A percentile compares a stretch with the other conserved stretches of the same genome.
These are phyloP conservation scores for Gossypium turneri DNA, from an alignment of 345 rosid species.

Conservation along the genomic window DNA sequence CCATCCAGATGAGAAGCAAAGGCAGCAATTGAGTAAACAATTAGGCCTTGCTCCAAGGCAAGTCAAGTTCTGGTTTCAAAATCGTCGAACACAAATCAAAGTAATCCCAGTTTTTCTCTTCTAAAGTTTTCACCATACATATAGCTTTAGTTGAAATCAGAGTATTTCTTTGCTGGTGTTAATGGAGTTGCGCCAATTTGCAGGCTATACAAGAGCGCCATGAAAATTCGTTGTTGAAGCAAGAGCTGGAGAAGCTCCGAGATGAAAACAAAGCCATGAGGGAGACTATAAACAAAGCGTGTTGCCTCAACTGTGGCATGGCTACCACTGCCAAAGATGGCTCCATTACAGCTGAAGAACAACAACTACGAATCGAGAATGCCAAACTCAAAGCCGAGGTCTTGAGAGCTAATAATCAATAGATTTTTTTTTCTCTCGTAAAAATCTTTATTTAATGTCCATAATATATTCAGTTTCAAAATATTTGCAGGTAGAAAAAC, in stretches of 20 bases:
- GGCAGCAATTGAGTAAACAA: conserved; percentile 91
- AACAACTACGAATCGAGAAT: conserved; percentile 74
- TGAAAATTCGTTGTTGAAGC: conserved; percentile 77
- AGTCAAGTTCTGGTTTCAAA: conserved; percentile 99
- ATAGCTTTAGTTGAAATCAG: not conserved
- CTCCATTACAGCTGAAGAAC: conserved; percentile 50
- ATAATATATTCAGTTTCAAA: not conserved
- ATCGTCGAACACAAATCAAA: conserved; percentile 96
- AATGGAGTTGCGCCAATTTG: not conserved
- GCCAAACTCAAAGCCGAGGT: conserved; percentile 89
- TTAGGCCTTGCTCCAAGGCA: conserved; percentile 93
- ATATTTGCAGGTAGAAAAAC: conserved; percentile 55
- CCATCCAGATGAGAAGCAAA: conserved; percentile 97
- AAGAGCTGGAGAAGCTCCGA: conserved; percentile 79
- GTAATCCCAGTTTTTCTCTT: conserved; percentile 25
- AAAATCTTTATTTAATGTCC: not conserved
- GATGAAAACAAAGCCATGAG: conserved; percentile 90
- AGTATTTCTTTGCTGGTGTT: conserved; percentile 1
- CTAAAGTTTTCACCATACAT: not conserved
- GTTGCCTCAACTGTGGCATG: conserved; percentile 83
- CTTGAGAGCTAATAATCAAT: not conserved
- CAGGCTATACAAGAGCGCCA: conserved; percentile 97
- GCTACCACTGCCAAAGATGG: conserved; percentile 48
- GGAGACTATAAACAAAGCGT: conserved; percentile 62
- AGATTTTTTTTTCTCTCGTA: not conserved